phyloP scores from a whole-genome alignment of 2,329 filamentous ascomycete genomes.

The Fusarium sp. region DNA sequence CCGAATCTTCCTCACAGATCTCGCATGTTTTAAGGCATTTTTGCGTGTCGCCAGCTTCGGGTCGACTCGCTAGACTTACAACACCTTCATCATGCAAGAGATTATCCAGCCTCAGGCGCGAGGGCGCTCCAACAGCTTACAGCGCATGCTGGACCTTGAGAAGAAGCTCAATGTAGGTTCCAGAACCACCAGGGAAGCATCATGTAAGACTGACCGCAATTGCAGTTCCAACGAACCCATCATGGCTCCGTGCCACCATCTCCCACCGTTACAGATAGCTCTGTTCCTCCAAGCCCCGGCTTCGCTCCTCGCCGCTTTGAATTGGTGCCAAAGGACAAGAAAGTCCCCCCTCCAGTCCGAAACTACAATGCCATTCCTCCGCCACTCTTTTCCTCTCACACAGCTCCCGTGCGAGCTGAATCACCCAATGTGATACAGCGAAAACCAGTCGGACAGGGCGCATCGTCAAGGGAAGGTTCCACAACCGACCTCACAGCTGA shows the following conservation, averaged over 20 bases:
- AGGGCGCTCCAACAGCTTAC: conserved; percentile 60
- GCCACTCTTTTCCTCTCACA: conserved; percentile 31
- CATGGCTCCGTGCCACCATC: conserved; percentile 34
- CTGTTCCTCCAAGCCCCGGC: conserved; percentile 36
- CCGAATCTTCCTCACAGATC: conserved; percentile 14
- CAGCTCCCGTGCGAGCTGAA: conserved; percentile 21
- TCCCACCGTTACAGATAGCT: conserved; percentile 25
- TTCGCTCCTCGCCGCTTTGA: conserved; percentile 42
- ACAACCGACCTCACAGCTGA: conserved; percentile 26
- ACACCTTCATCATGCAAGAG: conserved; percentile 30
- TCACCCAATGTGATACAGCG: conserved; percentile 28
- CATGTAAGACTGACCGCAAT: conserved; percentile 11
- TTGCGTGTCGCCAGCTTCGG: conserved; percentile 15
- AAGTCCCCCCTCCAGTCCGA: conserved; percentile 39
- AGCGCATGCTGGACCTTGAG: conserved; percentile 71
- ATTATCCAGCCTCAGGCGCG: conserved; percentile 32
- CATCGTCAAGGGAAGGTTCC: conserved; percentile 18
- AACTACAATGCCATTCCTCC: conserved; percentile 39
- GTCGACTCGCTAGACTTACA: conserved; percentile 27
- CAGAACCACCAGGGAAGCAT: neutral
- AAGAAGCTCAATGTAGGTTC: conserved; percentile 67
- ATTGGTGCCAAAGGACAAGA: conserved; percentile 43
- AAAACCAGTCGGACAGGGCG: conserved; percentile 28
- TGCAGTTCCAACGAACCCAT: conserved; percentile 34
- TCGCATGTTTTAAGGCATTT: conserved; percentile 28